phyloP scores from a whole-genome alignment of 345 rosid genomes.

The Trapa incisa region DNA sequence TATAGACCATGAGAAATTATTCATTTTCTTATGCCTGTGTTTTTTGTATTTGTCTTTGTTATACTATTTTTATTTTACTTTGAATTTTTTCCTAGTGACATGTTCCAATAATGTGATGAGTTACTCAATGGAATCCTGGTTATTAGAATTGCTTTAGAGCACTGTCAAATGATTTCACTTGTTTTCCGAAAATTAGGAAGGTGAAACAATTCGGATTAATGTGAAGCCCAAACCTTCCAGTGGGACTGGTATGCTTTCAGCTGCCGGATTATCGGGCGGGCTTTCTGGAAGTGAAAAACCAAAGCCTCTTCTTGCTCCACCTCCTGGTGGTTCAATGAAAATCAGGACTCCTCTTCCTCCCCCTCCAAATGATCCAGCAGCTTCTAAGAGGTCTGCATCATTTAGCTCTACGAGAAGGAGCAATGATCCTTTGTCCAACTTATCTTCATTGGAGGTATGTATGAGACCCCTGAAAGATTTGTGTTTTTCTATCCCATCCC shows the following conservation, averaged over 20 bases:
- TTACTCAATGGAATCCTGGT: not conserved
- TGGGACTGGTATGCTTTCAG: slow-evolving; percentile 97
- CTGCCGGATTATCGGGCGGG: slow-evolving; percentile 56
- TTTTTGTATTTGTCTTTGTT: not conserved
- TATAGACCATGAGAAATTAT: not conserved
- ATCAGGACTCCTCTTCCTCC: slow-evolving; percentile 79
- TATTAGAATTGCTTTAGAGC: not conserved
- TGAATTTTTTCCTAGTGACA: not conserved
- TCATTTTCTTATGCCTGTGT: not conserved
- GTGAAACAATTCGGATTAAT: slow-evolving; percentile 93
- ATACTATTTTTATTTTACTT: not conserved
- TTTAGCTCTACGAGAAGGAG: slow-evolving; percentile 27
- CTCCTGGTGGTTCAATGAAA: slow-evolving; percentile 49
- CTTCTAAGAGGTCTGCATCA: slow-evolving; percentile 35
- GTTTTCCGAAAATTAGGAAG: slow-evolving; percentile 45
- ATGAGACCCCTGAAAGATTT: not conserved
- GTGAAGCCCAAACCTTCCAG: slow-evolving; percentile 73
- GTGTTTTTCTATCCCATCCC: not conserved
- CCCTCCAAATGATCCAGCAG: slow-evolving; percentile 79
- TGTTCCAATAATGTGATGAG: not conserved
- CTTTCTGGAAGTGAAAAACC: slow-evolving; percentile 46
- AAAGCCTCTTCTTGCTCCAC: slow-evolving; percentile 67
- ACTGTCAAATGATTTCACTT: not conserved
- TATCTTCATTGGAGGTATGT: slow-evolving; percentile 69
- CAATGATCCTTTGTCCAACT: slow-evolving; percentile 49